phyloP scores from a whole-genome alignment of 1,284 basidiomycete species.

The Xanthoconium separans region DNA sequence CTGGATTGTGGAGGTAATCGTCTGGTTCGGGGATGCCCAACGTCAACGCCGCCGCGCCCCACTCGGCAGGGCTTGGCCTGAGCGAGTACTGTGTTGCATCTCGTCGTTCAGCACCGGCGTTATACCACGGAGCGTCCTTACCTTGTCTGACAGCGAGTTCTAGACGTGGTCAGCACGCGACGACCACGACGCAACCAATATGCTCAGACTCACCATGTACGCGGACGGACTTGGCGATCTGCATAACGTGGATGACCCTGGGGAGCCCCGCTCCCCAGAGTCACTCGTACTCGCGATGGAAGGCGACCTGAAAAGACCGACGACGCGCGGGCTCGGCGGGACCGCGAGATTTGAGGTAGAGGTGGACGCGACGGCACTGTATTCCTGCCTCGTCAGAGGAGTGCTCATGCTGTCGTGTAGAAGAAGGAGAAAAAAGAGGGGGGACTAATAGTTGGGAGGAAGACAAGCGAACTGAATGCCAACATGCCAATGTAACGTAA shows the following conservation, averaged over 20 bases:
- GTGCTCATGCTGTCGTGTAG: constrained; percentile 21
- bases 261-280: constrained; percentile 15
- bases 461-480: constrained; percentile 4
- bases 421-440: constrained; percentile 5
- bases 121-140: not conserved
- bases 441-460: constrained; percentile 13
- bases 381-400: constrained; percentile 26
- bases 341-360: constrained; percentile 23
- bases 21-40: constrained; percentile 29
- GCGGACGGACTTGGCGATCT: constrained; percentile 30
- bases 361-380: constrained; percentile 28
- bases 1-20: constrained; percentile 34
- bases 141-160: constrained; percentile 32
- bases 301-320: constrained; percentile 16
- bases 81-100: constrained; percentile 26
- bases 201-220: constrained; percentile 21
- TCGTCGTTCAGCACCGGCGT: not conserved
- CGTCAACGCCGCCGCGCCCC: constrained; percentile 27
- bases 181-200: not conserved
- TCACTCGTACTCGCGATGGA: constrained; percentile 20
- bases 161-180: constrained; percentile 9
- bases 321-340: constrained; percentile 15
- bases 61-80: constrained; percentile 31
- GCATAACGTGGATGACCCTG: constrained; percentile 9
- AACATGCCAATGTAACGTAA: constrained; percentile 15